Evolutionary conservation across 2,329 filamentous ascomycete genomes (phyloP).

Genomic region (Fusarium sarcochroum): DNA sequence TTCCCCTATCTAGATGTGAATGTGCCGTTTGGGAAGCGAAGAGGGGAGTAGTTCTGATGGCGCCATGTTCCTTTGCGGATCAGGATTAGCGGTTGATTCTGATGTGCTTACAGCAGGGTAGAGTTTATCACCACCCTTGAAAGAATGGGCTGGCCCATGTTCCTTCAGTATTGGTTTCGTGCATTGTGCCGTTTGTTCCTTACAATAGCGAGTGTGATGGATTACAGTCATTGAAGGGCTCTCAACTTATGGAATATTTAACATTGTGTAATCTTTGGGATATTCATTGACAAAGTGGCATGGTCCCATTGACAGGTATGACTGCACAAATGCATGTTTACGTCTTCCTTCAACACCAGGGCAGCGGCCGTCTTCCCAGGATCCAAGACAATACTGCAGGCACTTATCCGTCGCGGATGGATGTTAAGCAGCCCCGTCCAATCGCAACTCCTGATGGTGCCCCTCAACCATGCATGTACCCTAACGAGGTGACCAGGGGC

Average conservation of each 20-base stretch:
- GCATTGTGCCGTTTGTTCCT: neutral
- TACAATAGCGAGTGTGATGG: too few species aligned
- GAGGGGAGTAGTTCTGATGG: slow-evolving; percentile 11
- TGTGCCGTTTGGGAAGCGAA: neutral
- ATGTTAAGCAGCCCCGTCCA: slow-evolving; percentile 27
- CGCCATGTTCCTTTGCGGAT: slow-evolving; percentile 25
- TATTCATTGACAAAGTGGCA: slow-evolving; percentile 1
- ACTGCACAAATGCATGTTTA: slow-evolving; percentile 6
- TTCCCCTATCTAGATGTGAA: slow-evolving; percentile 15
- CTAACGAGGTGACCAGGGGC: slow-evolving; percentile 21
- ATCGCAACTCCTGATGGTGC: slow-evolving; percentile 12
- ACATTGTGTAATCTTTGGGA: slow-evolving; percentile 3
- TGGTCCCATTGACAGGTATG: neutral
- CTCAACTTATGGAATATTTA: neutral
- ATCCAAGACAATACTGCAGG: slow-evolving; percentile 26
- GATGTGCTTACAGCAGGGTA: slow-evolving; percentile 19
- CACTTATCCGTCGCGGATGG: slow-evolving; percentile 35
- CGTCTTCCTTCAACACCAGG: slow-evolving; percentile 8
- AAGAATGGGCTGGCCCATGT: neutral
- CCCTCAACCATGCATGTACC: slow-evolving; percentile 22
- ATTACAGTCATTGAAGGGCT: neutral
- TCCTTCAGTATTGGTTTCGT: slow-evolving; percentile 21
- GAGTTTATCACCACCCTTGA: neutral
- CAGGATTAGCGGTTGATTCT: slow-evolving; percentile 9
- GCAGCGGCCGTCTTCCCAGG: neutral